Conservation (phyloP, 225 moss, liverwort and hornwort species). For the Climacium dendroides region DNA sequence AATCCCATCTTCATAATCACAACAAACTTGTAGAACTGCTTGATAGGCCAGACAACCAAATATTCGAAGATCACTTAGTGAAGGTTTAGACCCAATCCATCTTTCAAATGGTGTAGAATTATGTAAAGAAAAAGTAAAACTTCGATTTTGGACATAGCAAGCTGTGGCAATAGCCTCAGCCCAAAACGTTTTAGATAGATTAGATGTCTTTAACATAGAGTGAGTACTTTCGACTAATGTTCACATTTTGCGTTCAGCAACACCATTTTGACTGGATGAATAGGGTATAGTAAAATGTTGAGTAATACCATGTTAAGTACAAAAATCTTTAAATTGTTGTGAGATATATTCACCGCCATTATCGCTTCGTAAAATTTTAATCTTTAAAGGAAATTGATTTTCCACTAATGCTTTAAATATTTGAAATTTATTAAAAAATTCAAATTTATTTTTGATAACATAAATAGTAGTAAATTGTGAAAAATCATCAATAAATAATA, state of each 20-base stretch:
- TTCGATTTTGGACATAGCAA: accelerated
- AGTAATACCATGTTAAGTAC: neutral
- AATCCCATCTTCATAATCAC: no score
- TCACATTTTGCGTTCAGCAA: neutral
- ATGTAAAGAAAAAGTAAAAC: neutral
- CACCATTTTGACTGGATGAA: accelerated
- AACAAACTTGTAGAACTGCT: no score
- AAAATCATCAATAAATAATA: neutral
- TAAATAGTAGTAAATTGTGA: neutral
- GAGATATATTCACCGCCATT: neutral
- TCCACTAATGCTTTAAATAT: neutral
- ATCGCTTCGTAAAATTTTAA: neutral
- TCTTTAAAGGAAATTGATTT: neutral
- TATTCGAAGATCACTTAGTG: neutral
- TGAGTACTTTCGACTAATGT: neutral
- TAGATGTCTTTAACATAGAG: neutral
- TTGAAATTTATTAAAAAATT: neutral
- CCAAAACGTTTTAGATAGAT: neutral
- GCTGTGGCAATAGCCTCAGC: neutral
- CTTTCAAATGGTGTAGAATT: neutral
- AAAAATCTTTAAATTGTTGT: neutral
- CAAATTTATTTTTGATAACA: neutral
- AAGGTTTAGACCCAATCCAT: neutral
- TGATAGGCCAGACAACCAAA: neutral
- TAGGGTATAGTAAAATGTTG: neutral